phyloP scores from a whole-genome alignment of 306 rosid species.

The Lathyrus aphaca region DNA sequence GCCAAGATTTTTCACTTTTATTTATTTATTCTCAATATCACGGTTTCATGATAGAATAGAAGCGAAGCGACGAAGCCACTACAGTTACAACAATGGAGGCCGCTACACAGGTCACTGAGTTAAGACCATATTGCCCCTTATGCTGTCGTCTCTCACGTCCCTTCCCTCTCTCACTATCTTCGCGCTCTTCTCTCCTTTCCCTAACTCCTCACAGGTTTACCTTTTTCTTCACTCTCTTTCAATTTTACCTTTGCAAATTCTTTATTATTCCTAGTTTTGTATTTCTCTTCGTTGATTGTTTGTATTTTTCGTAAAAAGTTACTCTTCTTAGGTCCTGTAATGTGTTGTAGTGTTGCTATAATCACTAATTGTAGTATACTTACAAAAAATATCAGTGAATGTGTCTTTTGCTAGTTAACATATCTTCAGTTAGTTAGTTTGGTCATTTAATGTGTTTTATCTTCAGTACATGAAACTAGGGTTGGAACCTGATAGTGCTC shows the following conservation, averaged over 20 bases:
- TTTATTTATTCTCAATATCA: conserved; percentile 5
- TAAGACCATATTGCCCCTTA: conserved; percentile 64
- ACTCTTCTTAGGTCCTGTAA: not conserved
- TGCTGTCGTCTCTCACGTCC: conserved; percentile 52
- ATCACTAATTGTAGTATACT: not conserved
- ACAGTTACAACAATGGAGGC: conserved; percentile 58
- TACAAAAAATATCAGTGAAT: not conserved
- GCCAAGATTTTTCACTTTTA: not conserved
- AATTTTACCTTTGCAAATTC: no score
- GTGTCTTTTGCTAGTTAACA: not conserved
- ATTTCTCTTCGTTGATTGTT: conserved; percentile 30
- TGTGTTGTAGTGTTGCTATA: not conserved
- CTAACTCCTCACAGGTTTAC: conserved; percentile 51
- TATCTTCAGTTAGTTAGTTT: not conserved
- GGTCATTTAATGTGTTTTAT: not conserved
- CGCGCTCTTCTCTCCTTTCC: conserved; percentile 52
- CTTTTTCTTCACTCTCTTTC: conserved; percentile 10
- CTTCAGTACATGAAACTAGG: no score
- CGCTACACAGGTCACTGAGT: conserved; percentile 50
- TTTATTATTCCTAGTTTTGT: not conserved
- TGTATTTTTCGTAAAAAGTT: not conserved
- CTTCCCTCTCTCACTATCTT: conserved; percentile 41
- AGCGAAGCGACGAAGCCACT: conserved; percentile 42
- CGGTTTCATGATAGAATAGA: conserved; percentile 51
- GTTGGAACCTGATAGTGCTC: no score